Percentiles rank a stretch among this genome's conserved stretches.
phyloP scores from a whole-genome alignment of 306 rosid genomes.

The Hippophae rhamnoides region DNA sequence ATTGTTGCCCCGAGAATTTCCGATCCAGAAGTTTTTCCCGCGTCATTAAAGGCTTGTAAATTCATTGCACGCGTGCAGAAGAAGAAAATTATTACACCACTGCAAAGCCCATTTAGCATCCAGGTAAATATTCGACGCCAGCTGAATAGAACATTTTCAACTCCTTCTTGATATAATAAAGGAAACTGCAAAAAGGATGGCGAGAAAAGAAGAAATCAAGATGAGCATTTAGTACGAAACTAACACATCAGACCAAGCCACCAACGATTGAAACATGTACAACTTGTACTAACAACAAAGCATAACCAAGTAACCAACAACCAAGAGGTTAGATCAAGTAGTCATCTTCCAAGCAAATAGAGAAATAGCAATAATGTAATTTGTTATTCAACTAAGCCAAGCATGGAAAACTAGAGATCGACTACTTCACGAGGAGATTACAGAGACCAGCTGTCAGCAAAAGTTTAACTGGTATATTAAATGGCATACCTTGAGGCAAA shows the following conservation, averaged over 20 bases:
- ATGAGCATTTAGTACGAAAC: constrained; percentile 13
- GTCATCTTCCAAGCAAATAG: too few species aligned
- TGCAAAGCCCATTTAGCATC: constrained; percentile 73
- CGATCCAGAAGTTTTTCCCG: constrained; percentile 64
- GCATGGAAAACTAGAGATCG: too few species aligned
- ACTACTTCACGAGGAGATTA: too few species aligned
- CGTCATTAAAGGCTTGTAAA: constrained; percentile 51
- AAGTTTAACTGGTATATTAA: too few species aligned
- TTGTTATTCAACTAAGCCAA: too few species aligned
- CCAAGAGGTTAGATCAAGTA: too few species aligned
- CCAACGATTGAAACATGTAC: background rate
- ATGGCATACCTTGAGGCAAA: constrained; percentile 43
- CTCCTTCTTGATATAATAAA: constrained; percentile 91
- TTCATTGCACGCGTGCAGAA: constrained; percentile 64
- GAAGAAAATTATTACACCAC: constrained; percentile 69
- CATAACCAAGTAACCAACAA: too few species aligned
- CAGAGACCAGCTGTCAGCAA: too few species aligned
- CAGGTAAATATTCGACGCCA: constrained; percentile 80
- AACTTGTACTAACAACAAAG: constrained; percentile 8
- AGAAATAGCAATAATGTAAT: too few species aligned
- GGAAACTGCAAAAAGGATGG: constrained; percentile 64
- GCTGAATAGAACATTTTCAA: constrained; percentile 75
- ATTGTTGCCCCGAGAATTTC: constrained; percentile 80
- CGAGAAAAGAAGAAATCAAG: constrained; percentile 17
- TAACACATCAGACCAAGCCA: background rate